phyloP scores from a whole-genome alignment of 139 green algal genomes.

The Bryopsis sp. region DNA sequence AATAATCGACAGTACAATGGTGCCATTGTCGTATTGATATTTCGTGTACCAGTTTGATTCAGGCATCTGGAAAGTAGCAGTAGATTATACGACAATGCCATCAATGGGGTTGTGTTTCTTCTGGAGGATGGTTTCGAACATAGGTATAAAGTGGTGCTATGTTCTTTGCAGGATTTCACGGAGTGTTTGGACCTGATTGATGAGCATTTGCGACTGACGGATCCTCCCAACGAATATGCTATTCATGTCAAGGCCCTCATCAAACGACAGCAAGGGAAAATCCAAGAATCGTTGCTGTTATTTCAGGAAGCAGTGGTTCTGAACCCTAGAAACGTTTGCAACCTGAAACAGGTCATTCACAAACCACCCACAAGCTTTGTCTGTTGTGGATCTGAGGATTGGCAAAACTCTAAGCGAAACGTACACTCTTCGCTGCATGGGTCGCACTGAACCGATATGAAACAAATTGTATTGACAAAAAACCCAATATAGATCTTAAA shows the following conservation, averaged over 20 bases:
- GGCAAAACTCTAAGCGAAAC: neutral
- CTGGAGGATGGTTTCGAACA: too few species aligned
- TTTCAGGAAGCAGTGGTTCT: constrained; percentile 60
- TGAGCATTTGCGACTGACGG: constrained; percentile 32
- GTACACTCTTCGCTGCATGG: neutral
- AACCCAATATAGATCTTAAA: neutral
- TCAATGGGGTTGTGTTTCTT: too few species aligned
- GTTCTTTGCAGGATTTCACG: constrained; percentile 49
- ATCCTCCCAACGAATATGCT: constrained; percentile 47
- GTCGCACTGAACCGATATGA: neutral
- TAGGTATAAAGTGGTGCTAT: too few species aligned
- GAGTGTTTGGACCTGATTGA: constrained; percentile 55
- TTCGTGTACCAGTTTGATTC: too few species aligned
- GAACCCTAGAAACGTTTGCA: constrained; percentile 56
- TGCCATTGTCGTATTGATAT: too few species aligned
- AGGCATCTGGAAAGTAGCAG: too few species aligned
- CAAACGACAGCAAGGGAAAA: constrained; percentile 51
- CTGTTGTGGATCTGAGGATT: too few species aligned
- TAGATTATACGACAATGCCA: too few species aligned
- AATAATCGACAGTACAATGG: too few species aligned
- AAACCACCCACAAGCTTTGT: too few species aligned
- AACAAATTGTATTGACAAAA: neutral
- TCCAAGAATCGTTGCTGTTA: constrained; percentile 59
- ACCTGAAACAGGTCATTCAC: constrained; percentile 57
- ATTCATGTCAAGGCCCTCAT: constrained; percentile 67